Conservation (phyloP, 2,329 filamentous ascomycete species). For the Rutstroemia sp. region DNA sequence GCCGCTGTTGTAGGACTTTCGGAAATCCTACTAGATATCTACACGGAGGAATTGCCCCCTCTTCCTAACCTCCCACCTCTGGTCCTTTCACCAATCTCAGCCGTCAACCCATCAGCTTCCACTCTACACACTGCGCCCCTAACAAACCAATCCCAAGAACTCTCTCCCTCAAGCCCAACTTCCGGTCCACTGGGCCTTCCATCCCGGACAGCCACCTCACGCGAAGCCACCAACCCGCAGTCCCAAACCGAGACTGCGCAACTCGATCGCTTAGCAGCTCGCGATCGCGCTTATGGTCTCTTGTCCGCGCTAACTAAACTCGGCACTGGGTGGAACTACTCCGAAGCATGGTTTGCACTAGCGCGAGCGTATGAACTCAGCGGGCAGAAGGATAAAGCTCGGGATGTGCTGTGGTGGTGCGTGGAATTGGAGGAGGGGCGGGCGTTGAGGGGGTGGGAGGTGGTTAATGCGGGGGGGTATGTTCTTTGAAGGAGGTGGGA, state of each 20-base stretch:
- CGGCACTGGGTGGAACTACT: constrained; percentile 81
- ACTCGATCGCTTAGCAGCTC: constrained; percentile 71
- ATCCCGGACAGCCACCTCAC: constrained; percentile 14
- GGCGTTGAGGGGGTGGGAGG: constrained; percentile 75
- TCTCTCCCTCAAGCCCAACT: constrained; percentile 8
- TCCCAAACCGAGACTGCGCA: constrained; percentile 17
- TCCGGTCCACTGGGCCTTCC: constrained; percentile 25
- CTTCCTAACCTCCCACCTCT: constrained; percentile 38
- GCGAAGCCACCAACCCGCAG: constrained; percentile 6
- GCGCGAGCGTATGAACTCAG: constrained; percentile 83
- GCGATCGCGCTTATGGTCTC: constrained; percentile 81
- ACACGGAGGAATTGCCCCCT: constrained; percentile 60
- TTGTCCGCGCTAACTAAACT: constrained; percentile 78
- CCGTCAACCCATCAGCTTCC: constrained; percentile 21
- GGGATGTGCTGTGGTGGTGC: constrained; percentile 94
- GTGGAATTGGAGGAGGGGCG: constrained; percentile 86
- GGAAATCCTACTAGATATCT: constrained; percentile 80
- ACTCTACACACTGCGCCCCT: constrained; percentile 14
- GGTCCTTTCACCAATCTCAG: constrained; percentile 20
- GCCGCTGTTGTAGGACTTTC: constrained; percentile 75
- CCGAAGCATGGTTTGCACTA: constrained; percentile 88
- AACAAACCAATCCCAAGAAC: constrained; percentile 13
- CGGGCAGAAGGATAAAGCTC: constrained; percentile 78
- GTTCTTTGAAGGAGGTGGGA: neutral
- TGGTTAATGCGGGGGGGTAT: constrained; percentile 50